Percentiles rank a stretch among this genome's conserved stretches.
Conservation (phyloP, 2,329 filamentous ascomycete genomes). For the Botryotinia globosa region DNA sequence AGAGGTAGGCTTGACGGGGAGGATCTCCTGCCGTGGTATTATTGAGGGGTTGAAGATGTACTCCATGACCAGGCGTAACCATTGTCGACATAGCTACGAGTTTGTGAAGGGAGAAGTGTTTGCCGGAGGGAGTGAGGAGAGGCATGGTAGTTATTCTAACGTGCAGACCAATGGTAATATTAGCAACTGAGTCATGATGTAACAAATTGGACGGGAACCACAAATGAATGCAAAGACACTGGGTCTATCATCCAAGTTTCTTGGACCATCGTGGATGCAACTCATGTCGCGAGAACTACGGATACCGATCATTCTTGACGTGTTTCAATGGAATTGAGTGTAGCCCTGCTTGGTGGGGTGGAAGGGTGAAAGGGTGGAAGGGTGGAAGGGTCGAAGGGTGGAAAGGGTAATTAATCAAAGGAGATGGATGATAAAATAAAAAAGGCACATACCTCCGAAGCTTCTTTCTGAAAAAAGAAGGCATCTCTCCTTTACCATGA, state of each 20-base stretch:
- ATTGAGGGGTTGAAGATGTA: constrained; percentile 26
- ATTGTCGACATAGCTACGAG: constrained; percentile 39
- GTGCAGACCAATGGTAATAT: not conserved
- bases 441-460: constrained; percentile 10
- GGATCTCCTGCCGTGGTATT: constrained; percentile 24
- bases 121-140: constrained; percentile 32
- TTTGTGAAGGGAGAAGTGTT: constrained; percentile 39
- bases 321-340: not conserved
- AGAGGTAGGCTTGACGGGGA: constrained; percentile 43
- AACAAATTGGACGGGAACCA: not conserved
- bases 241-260: not conserved
- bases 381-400: not conserved
- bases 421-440: not conserved
- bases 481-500: constrained; percentile 3
- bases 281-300: not conserved
- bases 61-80: constrained; percentile 32
- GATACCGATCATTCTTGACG: not conserved
- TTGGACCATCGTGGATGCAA: not conserved
- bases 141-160: constrained; percentile 26
- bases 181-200: constrained; percentile 9
- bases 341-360: constrained; percentile 12
- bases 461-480: constrained; percentile 16
- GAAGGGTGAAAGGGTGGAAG: not conserved
- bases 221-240: constrained; percentile 19
- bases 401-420: not conserved